Evolutionary conservation across 148 eudicot species (phyloP).

Genomic region (Nepenthes mirabilis): DNA sequence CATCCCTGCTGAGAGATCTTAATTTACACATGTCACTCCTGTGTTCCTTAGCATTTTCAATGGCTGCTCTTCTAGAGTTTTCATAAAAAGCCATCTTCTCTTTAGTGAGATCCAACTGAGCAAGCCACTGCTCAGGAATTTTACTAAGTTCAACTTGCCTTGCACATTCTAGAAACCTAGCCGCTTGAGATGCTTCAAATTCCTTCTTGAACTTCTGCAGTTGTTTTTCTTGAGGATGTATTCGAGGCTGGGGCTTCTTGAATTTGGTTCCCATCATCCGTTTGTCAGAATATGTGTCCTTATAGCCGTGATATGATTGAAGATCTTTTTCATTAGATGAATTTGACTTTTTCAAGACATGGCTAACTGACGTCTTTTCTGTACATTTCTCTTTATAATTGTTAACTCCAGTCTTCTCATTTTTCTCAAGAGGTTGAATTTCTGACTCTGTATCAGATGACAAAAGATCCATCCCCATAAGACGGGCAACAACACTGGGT

Average conservation of each 20-base stretch:
- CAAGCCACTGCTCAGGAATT: conserved; percentile 55
- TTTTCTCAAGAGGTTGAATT: conserved; percentile 18
- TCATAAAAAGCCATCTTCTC: conserved; percentile 61
- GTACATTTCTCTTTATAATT: conserved; percentile 19
- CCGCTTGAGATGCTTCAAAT: conserved; percentile 92
- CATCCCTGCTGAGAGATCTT: conserved; percentile 19
- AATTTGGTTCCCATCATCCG: conserved; percentile 28
- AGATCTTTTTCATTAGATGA: conserved; percentile 20
- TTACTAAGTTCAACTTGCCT: conserved; percentile 50
- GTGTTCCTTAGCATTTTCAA: conserved; percentile 22
- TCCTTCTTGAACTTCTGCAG: conserved; percentile 93
- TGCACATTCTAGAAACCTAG: conserved; percentile 77
- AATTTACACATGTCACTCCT: conserved; percentile 14
- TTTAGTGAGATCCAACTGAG: conserved; percentile 70
- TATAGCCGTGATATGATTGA: conserved; percentile 17
- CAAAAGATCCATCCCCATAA: conserved; percentile 87
- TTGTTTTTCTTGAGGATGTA: conserved; percentile 99
- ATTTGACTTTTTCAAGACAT: conserved; percentile 23
- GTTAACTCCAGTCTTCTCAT: conserved; percentile 11
- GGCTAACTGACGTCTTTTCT: conserved; percentile 25
- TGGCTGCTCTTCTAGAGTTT: conserved; percentile 22
- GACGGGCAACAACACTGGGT: conserved; percentile 83
- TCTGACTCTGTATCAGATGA: conserved; percentile 34
- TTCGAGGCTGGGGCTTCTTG: conserved; percentile 52
- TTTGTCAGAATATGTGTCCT: conserved; percentile 23